These are phyloP conservation scores for Vitis hybrid DNA, from an alignment of 177 flowering plant genomes.

Conservation along the genomic window DNA sequence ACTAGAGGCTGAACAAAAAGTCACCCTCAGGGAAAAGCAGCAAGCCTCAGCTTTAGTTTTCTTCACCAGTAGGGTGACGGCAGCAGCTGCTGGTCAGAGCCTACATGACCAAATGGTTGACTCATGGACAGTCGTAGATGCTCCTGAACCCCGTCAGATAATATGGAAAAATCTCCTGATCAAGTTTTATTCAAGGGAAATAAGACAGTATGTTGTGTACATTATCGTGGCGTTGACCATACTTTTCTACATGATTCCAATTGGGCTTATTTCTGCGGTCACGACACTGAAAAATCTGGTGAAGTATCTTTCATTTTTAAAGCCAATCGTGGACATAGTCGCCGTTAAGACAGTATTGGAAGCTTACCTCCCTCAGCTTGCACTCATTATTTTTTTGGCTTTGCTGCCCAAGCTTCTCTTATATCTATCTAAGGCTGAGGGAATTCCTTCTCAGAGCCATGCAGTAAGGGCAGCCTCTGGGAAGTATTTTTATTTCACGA, in stretches of 20 bases:
- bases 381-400: constrained; percentile 76
- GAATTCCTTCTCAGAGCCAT: constrained; percentile 81
- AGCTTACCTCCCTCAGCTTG: constrained; percentile 93
- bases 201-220: constrained; percentile 65
- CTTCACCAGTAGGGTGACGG: constrained; percentile 64
- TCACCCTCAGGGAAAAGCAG: constrained; percentile 73
- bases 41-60: constrained; percentile 67
- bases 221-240: constrained; percentile 64
- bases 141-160: constrained; percentile 82
- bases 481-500: constrained; percentile 82
- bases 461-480: constrained; percentile 85
- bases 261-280: constrained; percentile 73
- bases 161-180: constrained; percentile 72
- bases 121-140: constrained; percentile 73
- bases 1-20: constrained; percentile 76
- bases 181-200: constrained; percentile 53
- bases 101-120: constrained; percentile 72
- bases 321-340: constrained; percentile 46
- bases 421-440: constrained; percentile 79
- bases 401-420: constrained; percentile 76
- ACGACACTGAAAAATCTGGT: constrained; percentile 72
- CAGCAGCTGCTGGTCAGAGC: constrained; percentile 76
- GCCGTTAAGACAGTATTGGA: constrained; percentile 67
- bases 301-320: constrained; percentile 73
- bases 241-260: constrained; percentile 86